Evolutionary conservation across 2,329 filamentous ascomycete genomes (phyloP), one percentile per base, ranked within the genome.

Genomic region (Amauroascus verrucosus): DNA sequence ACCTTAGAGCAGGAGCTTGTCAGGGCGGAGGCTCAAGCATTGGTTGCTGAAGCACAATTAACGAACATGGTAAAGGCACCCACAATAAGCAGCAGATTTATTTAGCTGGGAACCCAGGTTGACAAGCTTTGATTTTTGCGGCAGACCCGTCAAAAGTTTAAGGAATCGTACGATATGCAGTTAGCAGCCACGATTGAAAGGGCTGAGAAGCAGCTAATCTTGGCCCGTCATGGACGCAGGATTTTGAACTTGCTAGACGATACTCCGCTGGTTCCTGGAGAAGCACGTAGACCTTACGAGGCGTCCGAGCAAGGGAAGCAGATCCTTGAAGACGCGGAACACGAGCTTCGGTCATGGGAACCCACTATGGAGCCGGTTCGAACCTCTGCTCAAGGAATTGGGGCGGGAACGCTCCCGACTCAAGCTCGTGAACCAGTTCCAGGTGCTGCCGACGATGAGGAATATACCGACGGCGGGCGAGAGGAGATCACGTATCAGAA

Each of bases 1-100:
- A 85, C 85, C 20, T 78, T 97, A 51, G 93, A 98, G 75, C 93
- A 98, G 75, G 93, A 97, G 75, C 82, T 98, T 51, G 90, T 98
- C 51, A 80, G 93, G 60, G 90, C 91, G 22, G 93, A 98, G 76
- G 93, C 93, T 2, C 90, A 97, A 75, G 94, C 88, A 64, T 73
- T 98, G 55, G 93, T 98, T 48, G 93, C 93, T 1, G 93, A 98
- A 72, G 93, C 93, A 20, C 93, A 98, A 71, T 77, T 98, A 68
- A 91, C 86, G 65, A 98, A 98, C 69, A 83, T 95, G 61, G 88
- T 94, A 75, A 56, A 84, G 78, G 22, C 46, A 1, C 30, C 28
- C 11, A 30, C 3, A 14, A 37, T 20, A 16, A 47, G 18, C 3
- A 35, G 2, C n/a, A 2, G 22, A 18, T 3, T 14, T 26, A 40